Base-by-base conservation (phyloP, 116 monocot genomes). In the Iris pallida region DNA sequence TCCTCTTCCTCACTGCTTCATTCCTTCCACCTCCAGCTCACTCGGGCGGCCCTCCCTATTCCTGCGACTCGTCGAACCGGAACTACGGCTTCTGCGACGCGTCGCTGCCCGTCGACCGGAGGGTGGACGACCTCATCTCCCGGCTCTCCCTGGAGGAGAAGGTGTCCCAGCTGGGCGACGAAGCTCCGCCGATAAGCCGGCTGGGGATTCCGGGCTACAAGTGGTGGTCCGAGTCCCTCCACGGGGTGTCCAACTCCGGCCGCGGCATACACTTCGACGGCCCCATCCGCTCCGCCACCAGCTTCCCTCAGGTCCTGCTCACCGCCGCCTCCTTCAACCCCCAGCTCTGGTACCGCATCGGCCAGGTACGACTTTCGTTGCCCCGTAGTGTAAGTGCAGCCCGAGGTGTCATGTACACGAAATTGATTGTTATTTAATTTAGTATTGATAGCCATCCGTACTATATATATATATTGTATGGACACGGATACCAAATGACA, bases 151-250 rank as follows among this genome's bases (percentile, higher is more conserved):
- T 92, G 16, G 79, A 55, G 0, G 97, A 97, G 83, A 97, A 92
- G 80, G 82, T 97, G 8, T 53, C 83, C 2, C 97, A 92, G 73
- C 69, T 97, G 20, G 97, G 90, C 1, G 84, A 97, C 57, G 14
- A 59, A 15, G 65, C 92, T 1, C 87, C 97, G 20, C 74, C 83
- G 7, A 80, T 97, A 10, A 75, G 85, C 0, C 77, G 97, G 58
- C 85, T 97, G 10, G 90, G 92, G 45, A 55, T 97, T 8, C 92
- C 92, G 40, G 80, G 76, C 0, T 98, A 88, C 80, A 69, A 82
- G 57, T 97, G 97, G 97, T 97, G 97, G 97, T 92, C 97, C 13
- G 97, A 97, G 81, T 68, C 92, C 4, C 81, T 97, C 8, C 97
- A 97, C 51, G 97, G 97, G 5, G 85, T 97, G 4, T 82, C 89